Evolutionary conservation across 2,329 filamentous ascomycete species (phyloP).

Genomic region (Clonostachys rhizophaga): DNA sequence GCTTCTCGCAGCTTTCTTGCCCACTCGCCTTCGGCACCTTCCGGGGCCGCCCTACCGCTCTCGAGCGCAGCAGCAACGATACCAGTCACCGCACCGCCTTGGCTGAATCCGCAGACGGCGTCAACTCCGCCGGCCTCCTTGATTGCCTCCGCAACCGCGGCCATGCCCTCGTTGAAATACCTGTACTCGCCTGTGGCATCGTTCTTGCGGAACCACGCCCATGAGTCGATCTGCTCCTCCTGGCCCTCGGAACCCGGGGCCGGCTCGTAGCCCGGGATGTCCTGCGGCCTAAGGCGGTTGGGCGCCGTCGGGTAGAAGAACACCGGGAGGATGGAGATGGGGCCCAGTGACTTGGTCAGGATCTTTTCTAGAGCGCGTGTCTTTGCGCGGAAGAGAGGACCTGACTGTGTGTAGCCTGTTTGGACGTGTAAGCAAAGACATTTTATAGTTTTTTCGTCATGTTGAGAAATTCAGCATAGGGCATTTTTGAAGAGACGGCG

Average conservation of each 20-base stretch:
- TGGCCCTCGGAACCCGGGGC: slow-evolving; percentile 25
- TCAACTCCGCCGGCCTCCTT: slow-evolving; percentile 64
- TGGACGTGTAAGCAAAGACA: neutral
- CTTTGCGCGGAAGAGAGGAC: slow-evolving; percentile 79
- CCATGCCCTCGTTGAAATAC: slow-evolving; percentile 65
- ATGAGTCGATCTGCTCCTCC: slow-evolving; percentile 59
- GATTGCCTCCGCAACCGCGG: slow-evolving; percentile 56
- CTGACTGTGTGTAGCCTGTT: slow-evolving; percentile 84
- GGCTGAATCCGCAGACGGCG: slow-evolving; percentile 77
- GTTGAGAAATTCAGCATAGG: neutral
- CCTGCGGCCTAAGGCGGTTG: slow-evolving; percentile 53
- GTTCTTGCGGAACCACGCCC: slow-evolving; percentile 78
- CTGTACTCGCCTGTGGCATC: slow-evolving; percentile 60
- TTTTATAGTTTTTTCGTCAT: neutral
- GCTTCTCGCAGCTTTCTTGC: slow-evolving; percentile 38
- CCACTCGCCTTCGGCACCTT: slow-evolving; percentile 30
- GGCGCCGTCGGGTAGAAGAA: slow-evolving; percentile 69
- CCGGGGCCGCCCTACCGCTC: slow-evolving; percentile 16
- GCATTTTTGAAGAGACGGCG: neutral
- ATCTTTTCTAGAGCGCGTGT: slow-evolving; percentile 82
- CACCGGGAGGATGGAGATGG: slow-evolving; percentile 45
- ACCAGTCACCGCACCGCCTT: slow-evolving; percentile 69
- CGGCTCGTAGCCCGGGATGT: slow-evolving; percentile 65
- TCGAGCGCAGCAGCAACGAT: slow-evolving; percentile 74
- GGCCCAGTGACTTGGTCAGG: slow-evolving; percentile 66